These are phyloP conservation scores for Mycena kentingensis DNA, from an alignment of 768 basidiomycete genomes.

Conservation along the genomic window DNA sequence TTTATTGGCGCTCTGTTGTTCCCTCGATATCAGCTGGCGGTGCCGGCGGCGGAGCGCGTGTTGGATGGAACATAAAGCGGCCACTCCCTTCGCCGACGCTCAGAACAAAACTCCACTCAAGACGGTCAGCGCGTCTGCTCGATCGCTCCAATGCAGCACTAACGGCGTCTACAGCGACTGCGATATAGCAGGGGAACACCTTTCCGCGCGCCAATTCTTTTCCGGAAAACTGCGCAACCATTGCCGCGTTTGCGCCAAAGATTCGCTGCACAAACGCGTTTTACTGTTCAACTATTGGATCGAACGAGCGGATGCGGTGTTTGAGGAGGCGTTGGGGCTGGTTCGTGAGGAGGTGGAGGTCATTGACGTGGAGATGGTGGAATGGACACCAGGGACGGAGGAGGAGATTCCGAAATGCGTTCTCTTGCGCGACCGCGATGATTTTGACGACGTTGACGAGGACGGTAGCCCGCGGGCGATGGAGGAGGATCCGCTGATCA, in stretches of 20 bases:
- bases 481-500: conserved; percentile 9
- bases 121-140: conserved; percentile 1
- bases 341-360: conserved; percentile 30
- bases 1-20: conserved; percentile 9
- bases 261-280: conserved; percentile 18
- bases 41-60: not conserved
- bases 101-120: conserved; percentile 5
- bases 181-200: conserved; percentile 6
- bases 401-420: conserved; percentile 6
- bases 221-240: conserved; percentile 12
- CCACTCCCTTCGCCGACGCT: conserved; percentile 11
- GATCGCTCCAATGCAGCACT: not conserved
- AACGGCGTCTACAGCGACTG: conserved; percentile 8
- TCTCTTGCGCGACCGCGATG: conserved; percentile 43
- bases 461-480: conserved; percentile 35
- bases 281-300: conserved; percentile 40
- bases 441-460: conserved; percentile 35
- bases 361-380: conserved; percentile 41
- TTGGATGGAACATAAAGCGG: conserved; percentile 14
- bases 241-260: conserved; percentile 13
- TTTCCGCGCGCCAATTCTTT: conserved; percentile 5
- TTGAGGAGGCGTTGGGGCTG: conserved; percentile 49
- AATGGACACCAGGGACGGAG: not conserved
- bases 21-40: not conserved
- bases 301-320: conserved; percentile 41